These are phyloP conservation scores for Glaciozyma antarctica DNA, from an alignment of 768 basidiomycete genomes.

Conservation along the genomic window DNA sequence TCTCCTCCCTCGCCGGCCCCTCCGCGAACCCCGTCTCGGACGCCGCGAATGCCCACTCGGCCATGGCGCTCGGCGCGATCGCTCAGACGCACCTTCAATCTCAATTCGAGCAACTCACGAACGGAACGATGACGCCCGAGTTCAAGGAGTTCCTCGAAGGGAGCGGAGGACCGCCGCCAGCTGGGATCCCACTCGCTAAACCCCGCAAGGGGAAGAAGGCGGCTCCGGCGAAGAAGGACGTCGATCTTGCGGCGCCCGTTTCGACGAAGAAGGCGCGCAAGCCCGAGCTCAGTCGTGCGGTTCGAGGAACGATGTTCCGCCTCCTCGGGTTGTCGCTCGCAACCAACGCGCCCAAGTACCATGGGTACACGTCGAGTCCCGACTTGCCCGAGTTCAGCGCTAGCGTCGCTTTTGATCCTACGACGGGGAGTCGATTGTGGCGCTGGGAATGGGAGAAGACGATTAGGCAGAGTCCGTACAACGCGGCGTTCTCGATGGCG, in stretches of 20 bases:
- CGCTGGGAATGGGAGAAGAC: slow-evolving; percentile 24
- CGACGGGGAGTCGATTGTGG: slow-evolving; percentile 6
- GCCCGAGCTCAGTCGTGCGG: slow-evolving; percentile 11
- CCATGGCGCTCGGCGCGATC: background rate
- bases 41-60: background rate
- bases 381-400: slow-evolving; percentile 8
- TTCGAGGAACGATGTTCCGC: slow-evolving; percentile 14
- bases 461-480: slow-evolving; percentile 1
- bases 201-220: background rate
- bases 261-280: slow-evolving; percentile 5
- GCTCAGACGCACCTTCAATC: background rate
- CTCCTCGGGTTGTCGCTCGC: slow-evolving; percentile 4
- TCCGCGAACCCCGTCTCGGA: background rate
- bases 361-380: background rate
- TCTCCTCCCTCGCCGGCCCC: background rate
- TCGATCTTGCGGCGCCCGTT: background rate
- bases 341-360: background rate
- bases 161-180: background rate
- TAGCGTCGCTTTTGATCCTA: background rate
- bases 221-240: background rate
- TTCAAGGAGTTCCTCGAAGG: too few species aligned
- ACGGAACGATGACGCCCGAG: too few species aligned
- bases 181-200: background rate
- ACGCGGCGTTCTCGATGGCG: slow-evolving; percentile 10
- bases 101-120: background rate